Base-by-base conservation (phyloP, 495 filamentous ascomycete species). In the Clohesyomyces aquaticus region DNA sequence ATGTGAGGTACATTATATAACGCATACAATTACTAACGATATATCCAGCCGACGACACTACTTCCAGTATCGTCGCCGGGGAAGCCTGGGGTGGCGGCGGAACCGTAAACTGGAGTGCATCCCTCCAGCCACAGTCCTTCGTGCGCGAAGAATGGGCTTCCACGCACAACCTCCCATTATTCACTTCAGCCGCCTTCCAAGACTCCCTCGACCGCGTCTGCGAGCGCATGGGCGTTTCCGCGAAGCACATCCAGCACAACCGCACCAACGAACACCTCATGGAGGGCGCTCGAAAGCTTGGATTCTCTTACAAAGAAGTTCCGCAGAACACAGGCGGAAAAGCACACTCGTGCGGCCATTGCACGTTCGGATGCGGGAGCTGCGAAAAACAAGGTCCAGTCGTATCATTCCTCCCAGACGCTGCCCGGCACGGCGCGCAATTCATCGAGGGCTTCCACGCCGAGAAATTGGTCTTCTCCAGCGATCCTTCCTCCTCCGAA, bases 81-180 rank as follows among this genome's bases (percentile, higher is more conserved):
- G 82, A 83, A 19, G 86, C 82, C 22, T 97, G 88, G 83, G 93
- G 93, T 38, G 93, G 93, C 50, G 93, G 93, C 35, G 91, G 91
- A 0, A 90, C 89, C 1, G 74, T 96, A 59, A 96, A 96, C 70
- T 96, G 91, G 92, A 88, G 87, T 38, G 93, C 89, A n/a, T 82
- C 83, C 14, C 74, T 96, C 32, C 90, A 93, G 71, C 88, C 88
- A 0, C 93, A 93, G 74, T 86, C 80, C 16, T 93, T 80, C 64
- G 89, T 97, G 0, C 82, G 91, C 14, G 79, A 85, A 61, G 90
- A 97, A 74, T 97, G 93, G 93, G 87, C 90, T 77, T 51, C 78
- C 86, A n/a, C n/a, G n/a, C 56, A 63, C 73, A 85, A 85, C 2
- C 77, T 97, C n/a, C 79, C 83, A 0, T 90, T 94, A 66, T 96